Evolutionary conservation across 2,329 filamentous ascomycete species (phyloP).

Genomic region (Cadophora sp.): DNA sequence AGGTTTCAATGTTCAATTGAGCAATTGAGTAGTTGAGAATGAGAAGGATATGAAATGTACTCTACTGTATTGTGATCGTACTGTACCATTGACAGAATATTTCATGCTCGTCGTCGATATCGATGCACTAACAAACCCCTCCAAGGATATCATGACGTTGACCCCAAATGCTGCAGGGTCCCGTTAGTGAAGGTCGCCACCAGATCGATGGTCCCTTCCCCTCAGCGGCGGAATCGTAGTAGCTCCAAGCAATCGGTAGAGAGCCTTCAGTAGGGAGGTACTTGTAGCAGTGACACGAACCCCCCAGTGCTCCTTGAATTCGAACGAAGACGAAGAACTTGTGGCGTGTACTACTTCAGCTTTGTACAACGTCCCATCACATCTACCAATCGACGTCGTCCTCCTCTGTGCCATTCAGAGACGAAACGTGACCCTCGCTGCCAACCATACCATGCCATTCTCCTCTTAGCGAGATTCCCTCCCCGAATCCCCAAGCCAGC

Average conservation of each 20-base stretch:
- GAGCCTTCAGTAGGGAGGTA: background rate
- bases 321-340: no score
- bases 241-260: background rate
- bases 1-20: background rate
- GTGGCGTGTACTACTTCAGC: background rate
- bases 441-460: background rate
- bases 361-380: background rate
- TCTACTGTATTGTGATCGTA: no score
- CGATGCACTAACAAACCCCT: slow-evolving; percentile 12
- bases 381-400: background rate
- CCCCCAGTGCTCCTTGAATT: no score
- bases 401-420: background rate
- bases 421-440: background rate
- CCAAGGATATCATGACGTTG: slow-evolving; percentile 10
- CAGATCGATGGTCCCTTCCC: slow-evolving; percentile 2
- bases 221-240: background rate
- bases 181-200: background rate
- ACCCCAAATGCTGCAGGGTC: slow-evolving; percentile 15
- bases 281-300: background rate
- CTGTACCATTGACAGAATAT: background rate
- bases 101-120: slow-evolving; percentile 16
- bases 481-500: background rate
- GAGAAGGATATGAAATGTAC: background rate
- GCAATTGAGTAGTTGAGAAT: background rate
- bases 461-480: background rate